phyloP scores from a whole-genome alignment of 345 rosid species.

The Diplotaxis tenuifolia region DNA sequence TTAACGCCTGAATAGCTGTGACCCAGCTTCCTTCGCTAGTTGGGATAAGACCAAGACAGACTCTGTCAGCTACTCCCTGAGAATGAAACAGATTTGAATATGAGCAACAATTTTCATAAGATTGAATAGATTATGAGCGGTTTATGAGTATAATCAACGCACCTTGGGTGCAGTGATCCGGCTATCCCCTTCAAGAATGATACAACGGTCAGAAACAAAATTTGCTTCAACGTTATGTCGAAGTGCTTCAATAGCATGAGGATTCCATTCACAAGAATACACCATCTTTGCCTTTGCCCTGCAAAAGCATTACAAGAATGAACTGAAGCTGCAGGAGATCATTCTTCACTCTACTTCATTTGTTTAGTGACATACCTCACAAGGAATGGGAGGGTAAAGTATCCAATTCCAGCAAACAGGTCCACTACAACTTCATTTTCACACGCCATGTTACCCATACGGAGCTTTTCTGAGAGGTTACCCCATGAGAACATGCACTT shows the following conservation, averaged over 20 bases:
- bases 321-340: slow-evolving; percentile 5
- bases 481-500: slow-evolving; percentile 99
- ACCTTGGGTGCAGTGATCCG: slow-evolving; percentile 72
- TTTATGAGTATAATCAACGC: slow-evolving; percentile 22
- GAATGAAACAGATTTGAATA: slow-evolving; percentile 15
- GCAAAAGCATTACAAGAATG: slow-evolving; percentile 19
- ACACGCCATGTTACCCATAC: slow-evolving; percentile 70
- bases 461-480: slow-evolving; percentile 94
- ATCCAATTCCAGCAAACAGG: slow-evolving; percentile 93
- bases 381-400: slow-evolving; percentile 83
- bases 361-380: slow-evolving; percentile 57
- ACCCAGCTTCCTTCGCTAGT: slow-evolving; percentile 87
- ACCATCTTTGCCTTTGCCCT: slow-evolving; percentile 87
- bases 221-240: slow-evolving; percentile 62
- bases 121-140: slow-evolving; percentile 2
- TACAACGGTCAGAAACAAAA: slow-evolving; percentile 70
- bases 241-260: slow-evolving; percentile 82
- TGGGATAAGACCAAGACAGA: slow-evolving; percentile 90
- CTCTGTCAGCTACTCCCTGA: slow-evolving; percentile 88
- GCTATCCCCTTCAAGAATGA: slow-evolving; percentile 87
- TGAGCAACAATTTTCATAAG: background rate
- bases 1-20: slow-evolving; percentile 80
- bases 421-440: slow-evolving; percentile 72
- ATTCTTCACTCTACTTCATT: background rate
- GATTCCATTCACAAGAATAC: slow-evolving; percentile 97